Base-by-base conservation (phyloP, 257 asterid species). In the Handroanthus guayacan region DNA sequence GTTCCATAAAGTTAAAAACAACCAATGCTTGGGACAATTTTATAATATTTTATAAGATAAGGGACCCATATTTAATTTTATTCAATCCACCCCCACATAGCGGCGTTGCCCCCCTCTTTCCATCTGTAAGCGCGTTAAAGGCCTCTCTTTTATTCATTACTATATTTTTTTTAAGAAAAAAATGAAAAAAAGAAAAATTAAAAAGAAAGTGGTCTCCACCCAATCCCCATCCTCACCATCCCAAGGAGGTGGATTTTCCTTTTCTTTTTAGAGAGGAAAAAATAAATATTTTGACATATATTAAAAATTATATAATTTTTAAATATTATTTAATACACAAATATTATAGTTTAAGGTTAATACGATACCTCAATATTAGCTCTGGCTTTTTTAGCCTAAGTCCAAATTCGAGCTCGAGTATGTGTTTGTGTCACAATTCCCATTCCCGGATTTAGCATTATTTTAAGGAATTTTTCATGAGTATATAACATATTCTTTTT, bases 121-220 rank as follows among this genome's bases (percentile, higher is more conserved):
- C 84, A 83, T 74, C 75, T 82, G 86, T 76, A 83, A 77, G 34
- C 84, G 74, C 77, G 78, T 54, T 43, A 73, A 67, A 62, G 18
- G 3, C 44, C 41, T 11, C 56, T 16, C 36, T 45, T 52, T 9
- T 56, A 54, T 69, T 16, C 80, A 45, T 31, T 11, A 67, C 71
- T 36, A 2, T 25, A 0, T 25, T 25, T 25, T 25, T 25, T 25
- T 25, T 25, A 44, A 7, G 20, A 69, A 47, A 17, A 43, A 43
- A 43, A 43, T 43, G 47, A 0, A 2, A 11, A 47, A 47, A 47
- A 47, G 52, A 47, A 47, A 43, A 4, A 9, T 16, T 18, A 74
- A 71, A 85, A 62, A 72, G 81, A 76, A 82, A 87, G 95, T 87
- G 91, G 83, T 57, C 80, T 84, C 90, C 95, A 85, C 78, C 76